Evolutionary conservation across 148 eudicot species (phyloP), one percentile per base, ranked within the genome.

Genomic region (Vaccinium vitisidaea): DNA sequence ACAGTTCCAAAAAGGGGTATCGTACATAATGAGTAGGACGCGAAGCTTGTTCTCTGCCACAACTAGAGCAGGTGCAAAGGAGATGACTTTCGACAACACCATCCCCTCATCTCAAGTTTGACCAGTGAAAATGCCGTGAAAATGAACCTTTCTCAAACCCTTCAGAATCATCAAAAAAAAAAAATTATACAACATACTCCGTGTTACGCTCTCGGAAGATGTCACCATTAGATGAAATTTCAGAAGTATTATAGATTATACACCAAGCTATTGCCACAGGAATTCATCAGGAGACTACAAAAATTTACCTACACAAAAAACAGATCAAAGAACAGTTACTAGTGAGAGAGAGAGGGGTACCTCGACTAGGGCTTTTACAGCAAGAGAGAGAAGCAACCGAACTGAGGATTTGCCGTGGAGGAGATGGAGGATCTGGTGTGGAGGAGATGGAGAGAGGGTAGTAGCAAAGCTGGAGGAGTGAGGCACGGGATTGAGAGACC

Each of bases 11-110:
- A 23, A 86, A 83, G 36, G 63, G 75, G 75, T 87, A 86, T 86
- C 77, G 80, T 89, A 87, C 90, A 91, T 70, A 83, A 82, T 76
- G 55, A 67, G 49, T 59, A 52, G 18, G 67, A 78, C 55, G 27
- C 78, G 83, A 58, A 55, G 76, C 85, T 86, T 43, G 83, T 36
- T 77, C 85, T 82, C 85, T 48, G 69, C 55, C 79, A 78, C 53
- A 85, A 67, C 59, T 52, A 65, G 32, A 78, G 30, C 77, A 13
- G 23, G 74, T 46, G 61, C 61, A 74, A 80, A 81, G 49, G 27
- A 81, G 65, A 87, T 55, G 65, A 36, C 5, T 83, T 77, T 46
- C 30, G 30, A 23, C 18, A 21, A 79, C 53, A 56, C 16, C 54
- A 18, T 70, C 56, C 87, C 56, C 25, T 5, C 53, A 82, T 70